Conservation (phyloP, 176 grass and related monocot genomes). For the Rhynchospora pubera region DNA sequence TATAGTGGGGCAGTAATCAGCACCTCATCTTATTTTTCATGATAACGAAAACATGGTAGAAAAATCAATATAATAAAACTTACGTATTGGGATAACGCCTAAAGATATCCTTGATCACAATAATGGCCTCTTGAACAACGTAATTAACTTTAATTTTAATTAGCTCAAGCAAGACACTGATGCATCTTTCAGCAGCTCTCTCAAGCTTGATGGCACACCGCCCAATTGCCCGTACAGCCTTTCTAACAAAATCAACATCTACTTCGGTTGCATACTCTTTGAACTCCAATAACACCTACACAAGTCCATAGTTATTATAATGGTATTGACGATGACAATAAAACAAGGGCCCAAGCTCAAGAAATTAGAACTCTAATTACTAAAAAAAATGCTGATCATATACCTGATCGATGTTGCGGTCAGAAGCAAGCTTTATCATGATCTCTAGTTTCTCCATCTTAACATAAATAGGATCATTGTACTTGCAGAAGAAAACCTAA, state of each 20-base stretch:
- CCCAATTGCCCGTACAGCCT: conserved; percentile 96
- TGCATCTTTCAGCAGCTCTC: conserved; percentile 91
- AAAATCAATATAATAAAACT: conserved; percentile 30
- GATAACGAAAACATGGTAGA: conserved; percentile 3
- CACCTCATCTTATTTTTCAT: background rate
- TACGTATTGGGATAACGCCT: conserved; percentile 99
- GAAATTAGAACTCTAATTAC: background rate
- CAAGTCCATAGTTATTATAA: background rate
- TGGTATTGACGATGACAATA: background rate
- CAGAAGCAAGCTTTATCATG: conserved; percentile 99
- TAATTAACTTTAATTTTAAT: conserved; percentile 99
- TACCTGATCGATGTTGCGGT: conserved; percentile 96
- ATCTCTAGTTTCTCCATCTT: conserved; percentile 99
- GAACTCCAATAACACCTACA: conserved; percentile 88
- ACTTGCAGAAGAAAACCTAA: conserved; percentile 99
- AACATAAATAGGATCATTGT: conserved; percentile 95
- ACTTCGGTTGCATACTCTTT: conserved; percentile 99
- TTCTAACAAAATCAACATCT: conserved; percentile 98
- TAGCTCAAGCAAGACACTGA: conserved; percentile 95
- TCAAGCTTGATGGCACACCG: conserved; percentile 97
- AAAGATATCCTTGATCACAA: conserved; percentile 99
- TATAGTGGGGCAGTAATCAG: background rate
- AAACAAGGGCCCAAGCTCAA: background rate
- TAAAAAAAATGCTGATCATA: conserved; percentile 22
- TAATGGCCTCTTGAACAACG: conserved; percentile 98